Conservation (phyloP, 352 stramenopile genomes). For the Thalassiosira livingstoniorum region DNA sequence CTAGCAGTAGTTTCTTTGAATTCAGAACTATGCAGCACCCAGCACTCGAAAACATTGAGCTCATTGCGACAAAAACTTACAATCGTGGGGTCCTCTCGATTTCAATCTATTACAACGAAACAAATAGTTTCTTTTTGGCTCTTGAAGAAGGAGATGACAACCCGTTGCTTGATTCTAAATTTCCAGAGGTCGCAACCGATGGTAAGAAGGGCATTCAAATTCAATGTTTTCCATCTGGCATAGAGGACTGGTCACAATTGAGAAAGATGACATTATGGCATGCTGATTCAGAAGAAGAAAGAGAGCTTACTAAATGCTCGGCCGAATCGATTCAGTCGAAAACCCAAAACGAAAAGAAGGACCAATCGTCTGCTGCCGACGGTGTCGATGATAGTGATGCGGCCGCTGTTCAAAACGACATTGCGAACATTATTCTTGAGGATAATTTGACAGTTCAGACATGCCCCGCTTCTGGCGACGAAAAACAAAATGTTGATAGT, state of each 20-base stretch:
- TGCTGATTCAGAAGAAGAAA: neutral
- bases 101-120: conserved; percentile 91
- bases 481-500: too few relatives aligned
- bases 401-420: too few relatives aligned
- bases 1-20: conserved; percentile 93
- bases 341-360: too few relatives aligned
- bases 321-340: too few relatives aligned
- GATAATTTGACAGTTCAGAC: too few relatives aligned
- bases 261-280: conserved; percentile 74
- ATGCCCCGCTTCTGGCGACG: too few relatives aligned
- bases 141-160: conserved; percentile 91
- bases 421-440: too few relatives aligned
- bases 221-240: conserved; percentile 57
- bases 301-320: too few relatives aligned
- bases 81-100: conserved; percentile 90
- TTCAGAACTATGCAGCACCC: conserved; percentile 60
- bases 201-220: conserved; percentile 74
- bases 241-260: conserved; percentile 67
- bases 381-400: too few relatives aligned
- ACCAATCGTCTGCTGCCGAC: too few relatives aligned
- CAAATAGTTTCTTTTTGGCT: conserved; percentile 93
- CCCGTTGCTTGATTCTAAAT: conserved; percentile 92
- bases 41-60: conserved; percentile 88
- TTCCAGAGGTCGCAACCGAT: conserved; percentile 89
- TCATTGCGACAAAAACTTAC: conserved; percentile 94